Evolutionary conservation across 1,284 basidiomycete genomes (phyloP).

Genomic region (Entoloma clypeatum): DNA sequence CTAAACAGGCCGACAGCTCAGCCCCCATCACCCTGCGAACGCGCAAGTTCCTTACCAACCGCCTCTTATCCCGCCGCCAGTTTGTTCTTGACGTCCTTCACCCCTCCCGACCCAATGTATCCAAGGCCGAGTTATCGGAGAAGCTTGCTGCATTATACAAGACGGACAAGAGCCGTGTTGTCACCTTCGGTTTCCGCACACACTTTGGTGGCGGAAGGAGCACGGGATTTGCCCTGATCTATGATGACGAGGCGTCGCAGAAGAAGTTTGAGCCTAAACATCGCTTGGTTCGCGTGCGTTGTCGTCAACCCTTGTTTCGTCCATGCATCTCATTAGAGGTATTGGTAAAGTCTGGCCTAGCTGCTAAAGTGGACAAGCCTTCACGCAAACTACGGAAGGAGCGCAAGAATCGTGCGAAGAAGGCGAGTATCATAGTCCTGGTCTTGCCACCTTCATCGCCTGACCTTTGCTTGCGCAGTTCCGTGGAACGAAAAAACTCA

Average conservation of each 20-base stretch:
- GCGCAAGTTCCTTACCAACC: constrained; percentile 99
- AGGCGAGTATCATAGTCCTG: constrained; percentile 50
- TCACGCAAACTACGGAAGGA: constrained; percentile 99
- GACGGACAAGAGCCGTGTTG: constrained; percentile 72
- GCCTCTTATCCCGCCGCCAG: constrained; percentile 89
- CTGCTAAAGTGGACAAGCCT: constrained; percentile 83
- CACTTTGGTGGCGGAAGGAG: constrained; percentile 98
- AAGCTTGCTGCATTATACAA: constrained; percentile 86
- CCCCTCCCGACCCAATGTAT: constrained; percentile 93
- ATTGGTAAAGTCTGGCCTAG: constrained; percentile 69
- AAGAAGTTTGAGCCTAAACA: constrained; percentile 97
- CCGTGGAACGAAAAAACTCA: constrained; percentile 89
- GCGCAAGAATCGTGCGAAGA: constrained; percentile 99
- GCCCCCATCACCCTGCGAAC: constrained; percentile 97
- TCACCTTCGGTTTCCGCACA: constrained; percentile 83
- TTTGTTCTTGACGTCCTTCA: constrained; percentile 96
- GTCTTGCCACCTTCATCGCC: constrained; percentile 5
- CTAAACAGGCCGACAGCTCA: constrained; percentile 67
- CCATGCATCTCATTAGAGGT: constrained; percentile 11
- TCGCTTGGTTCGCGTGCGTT: constrained; percentile 88
- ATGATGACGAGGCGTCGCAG: constrained; percentile 94
- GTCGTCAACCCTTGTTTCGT: constrained; percentile 6
- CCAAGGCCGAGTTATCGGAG: constrained; percentile 90
- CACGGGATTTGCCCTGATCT: constrained; percentile 97
- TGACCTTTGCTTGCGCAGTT: constrained; percentile 44